Conservation (phyloP, 345 rosid species). For the Eucalyptus leucophloia region DNA sequence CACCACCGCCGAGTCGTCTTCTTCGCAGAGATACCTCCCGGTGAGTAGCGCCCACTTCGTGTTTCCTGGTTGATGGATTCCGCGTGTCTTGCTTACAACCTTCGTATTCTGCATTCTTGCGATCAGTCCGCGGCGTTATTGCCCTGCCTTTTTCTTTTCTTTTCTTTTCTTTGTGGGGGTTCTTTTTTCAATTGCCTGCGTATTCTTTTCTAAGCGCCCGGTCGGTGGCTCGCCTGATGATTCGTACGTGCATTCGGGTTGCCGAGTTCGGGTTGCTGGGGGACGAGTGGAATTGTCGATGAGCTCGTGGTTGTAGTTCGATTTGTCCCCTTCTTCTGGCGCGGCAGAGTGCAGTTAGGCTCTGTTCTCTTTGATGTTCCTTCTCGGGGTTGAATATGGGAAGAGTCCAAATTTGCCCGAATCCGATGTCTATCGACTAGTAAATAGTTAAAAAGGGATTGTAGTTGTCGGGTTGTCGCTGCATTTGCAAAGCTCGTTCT, state of each 20-base stretch:
- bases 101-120: not conserved
- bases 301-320: not conserved
- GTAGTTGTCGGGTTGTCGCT: not conserved
- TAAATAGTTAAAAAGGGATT: not conserved
- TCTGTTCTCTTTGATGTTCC: not conserved
- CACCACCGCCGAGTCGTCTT: not conserved
- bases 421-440: not conserved
- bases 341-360: not conserved
- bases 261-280: not conserved
- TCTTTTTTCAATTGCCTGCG: not conserved
- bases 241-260: not conserved
- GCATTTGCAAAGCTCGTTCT: not conserved
- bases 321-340: not conserved
- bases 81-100: not conserved
- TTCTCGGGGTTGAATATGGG: not conserved
- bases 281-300: not conserved
- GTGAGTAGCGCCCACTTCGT: not conserved
- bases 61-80: not conserved
- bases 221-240: not conserved
- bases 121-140: not conserved
- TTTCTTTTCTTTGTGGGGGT: fast-evolving
- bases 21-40: not conserved
- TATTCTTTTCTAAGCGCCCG: not conserved
- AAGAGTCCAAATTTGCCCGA: not conserved
- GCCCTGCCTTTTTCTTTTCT: not conserved